Percentiles rank a stretch among this genome's conserved stretches.
These are phyloP conservation scores for Umbilicaria muhlenbergii DNA, from an alignment of 495 filamentous ascomycete species.

Conservation along the genomic window DNA sequence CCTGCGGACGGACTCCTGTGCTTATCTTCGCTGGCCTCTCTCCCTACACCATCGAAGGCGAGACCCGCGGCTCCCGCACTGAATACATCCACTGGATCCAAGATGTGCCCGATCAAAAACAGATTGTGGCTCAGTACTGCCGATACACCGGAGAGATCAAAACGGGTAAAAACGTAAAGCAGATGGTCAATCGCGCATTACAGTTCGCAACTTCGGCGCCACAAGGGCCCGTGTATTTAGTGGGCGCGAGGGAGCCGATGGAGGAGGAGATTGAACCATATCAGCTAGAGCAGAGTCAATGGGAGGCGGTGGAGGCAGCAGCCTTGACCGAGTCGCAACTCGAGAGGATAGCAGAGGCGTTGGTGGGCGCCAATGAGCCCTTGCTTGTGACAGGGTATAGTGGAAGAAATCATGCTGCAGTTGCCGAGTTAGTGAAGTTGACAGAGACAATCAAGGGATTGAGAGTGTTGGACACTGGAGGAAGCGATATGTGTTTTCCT, in stretches of 20 bases:
- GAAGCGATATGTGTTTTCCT: constrained; percentile 93
- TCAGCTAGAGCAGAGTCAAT: constrained; percentile 50
- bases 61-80: constrained; percentile 72
- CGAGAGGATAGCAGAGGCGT: constrained; percentile 49
- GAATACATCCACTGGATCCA: constrained; percentile 99
- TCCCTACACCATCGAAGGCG: constrained; percentile 82
- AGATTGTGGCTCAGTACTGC: constrained; percentile 85
- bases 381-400: constrained; percentile 72
- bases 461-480: constrained; percentile 75
- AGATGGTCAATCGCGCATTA: constrained; percentile 82
- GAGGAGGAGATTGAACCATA: constrained; percentile 84
- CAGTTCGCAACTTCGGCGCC: constrained; percentile 75
- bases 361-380: constrained; percentile 60
- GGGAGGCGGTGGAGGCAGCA: constrained; percentile 62
- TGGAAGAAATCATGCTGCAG: constrained; percentile 57
- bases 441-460: constrained; percentile 66
- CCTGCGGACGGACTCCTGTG: constrained; percentile 70
- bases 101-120: constrained; percentile 87
- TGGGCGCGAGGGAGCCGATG: constrained; percentile 77
- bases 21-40: constrained; percentile 83
- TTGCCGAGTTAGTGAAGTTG: constrained; percentile 57
- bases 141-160: constrained; percentile 86
- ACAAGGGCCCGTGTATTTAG: constrained; percentile 73
- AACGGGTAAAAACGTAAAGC: constrained; percentile 84
- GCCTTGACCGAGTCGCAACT: constrained; percentile 53